phyloP scores from a whole-genome alignment of 768 basidiomycete species.

The Russula abietina region DNA sequence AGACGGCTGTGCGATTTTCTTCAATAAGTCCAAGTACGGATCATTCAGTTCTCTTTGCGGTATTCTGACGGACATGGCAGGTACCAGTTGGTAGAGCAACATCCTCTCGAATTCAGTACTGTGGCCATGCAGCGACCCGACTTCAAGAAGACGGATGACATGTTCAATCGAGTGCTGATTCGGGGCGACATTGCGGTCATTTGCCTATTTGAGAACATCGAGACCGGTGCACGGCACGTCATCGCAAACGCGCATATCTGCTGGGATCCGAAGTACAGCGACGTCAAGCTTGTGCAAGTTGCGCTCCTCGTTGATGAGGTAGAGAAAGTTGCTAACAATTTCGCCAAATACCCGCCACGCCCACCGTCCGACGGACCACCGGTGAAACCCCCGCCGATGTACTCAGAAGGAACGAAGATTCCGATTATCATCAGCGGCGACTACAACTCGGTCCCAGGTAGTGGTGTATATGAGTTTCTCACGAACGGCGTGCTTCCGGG shows the following conservation, averaged over 20 bases:
- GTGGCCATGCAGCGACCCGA: conserved; percentile 89
- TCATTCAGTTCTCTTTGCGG: not conserved
- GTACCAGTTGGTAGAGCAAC: conserved; percentile 89
- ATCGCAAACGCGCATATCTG: conserved; percentile 87
- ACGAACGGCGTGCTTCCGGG: conserved; percentile 60
- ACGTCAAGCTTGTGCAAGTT: conserved; percentile 97
- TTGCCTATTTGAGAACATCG: conserved; percentile 77
- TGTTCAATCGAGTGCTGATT: conserved; percentile 97
- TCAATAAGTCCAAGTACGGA: conserved; percentile 79
- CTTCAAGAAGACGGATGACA: conserved; percentile 96
- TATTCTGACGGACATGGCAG: conserved; percentile 35
- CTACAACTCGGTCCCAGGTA: conserved; percentile 83
- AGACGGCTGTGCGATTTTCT: conserved; percentile 96
- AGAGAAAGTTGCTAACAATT: conserved; percentile 80
- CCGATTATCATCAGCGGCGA: conserved; percentile 92
- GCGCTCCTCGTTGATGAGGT: conserved; percentile 89
- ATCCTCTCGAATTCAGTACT: conserved; percentile 88
- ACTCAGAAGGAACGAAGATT: conserved; percentile 82
- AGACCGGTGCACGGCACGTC: conserved; percentile 82
- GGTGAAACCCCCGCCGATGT: conserved; percentile 55
- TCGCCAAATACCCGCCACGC: conserved; percentile 74
- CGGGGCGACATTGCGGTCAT: conserved; percentile 92
- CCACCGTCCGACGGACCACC: conserved; percentile 40
- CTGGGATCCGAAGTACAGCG: conserved; percentile 88
- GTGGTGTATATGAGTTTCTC: conserved; percentile 90